phyloP scores from a whole-genome alignment of 2,329 filamentous ascomycete species.

The Aspergillus sp. region DNA sequence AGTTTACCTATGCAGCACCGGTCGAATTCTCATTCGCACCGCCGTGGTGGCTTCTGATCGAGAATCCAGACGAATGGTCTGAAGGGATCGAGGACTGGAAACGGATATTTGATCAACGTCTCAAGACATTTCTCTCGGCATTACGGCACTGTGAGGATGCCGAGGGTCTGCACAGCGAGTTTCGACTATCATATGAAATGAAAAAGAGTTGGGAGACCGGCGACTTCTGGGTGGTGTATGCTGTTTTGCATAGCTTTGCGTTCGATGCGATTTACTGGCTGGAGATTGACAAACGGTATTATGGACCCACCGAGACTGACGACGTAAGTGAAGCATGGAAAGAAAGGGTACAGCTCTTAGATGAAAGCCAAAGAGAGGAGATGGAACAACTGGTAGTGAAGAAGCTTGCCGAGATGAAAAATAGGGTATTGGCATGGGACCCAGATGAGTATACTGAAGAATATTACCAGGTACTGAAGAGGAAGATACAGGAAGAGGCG shows the following conservation, averaged over 20 bases:
- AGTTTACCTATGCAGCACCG: slow-evolving; percentile 24
- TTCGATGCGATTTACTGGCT: not conserved
- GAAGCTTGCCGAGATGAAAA: not conserved
- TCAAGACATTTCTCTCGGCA: not conserved
- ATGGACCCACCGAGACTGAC: not conserved
- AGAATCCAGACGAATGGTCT: not conserved
- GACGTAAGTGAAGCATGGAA: no score
- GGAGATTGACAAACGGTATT: not conserved
- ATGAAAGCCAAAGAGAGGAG: not conserved
- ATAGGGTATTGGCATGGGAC: no score
- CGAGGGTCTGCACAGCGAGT: accelerated
- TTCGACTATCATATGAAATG: not conserved
- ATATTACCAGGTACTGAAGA: no score
- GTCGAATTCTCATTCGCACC: slow-evolving; percentile 18
- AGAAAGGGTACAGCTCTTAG: not conserved
- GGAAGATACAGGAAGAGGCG: no score
- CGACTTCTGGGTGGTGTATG: not conserved
- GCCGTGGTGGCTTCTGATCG: slow-evolving; percentile 19
- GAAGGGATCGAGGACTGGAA: not conserved
- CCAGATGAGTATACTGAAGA: no score
- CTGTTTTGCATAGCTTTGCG: not conserved
- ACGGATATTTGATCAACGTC: not conserved
- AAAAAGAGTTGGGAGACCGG: not conserved
- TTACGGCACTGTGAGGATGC: not conserved
- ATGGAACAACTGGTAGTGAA: not conserved